Evolutionary conservation across 306 rosid species (phyloP), one percentile per base, ranked within the genome.

Genomic region (Rosa lucieae): DNA sequence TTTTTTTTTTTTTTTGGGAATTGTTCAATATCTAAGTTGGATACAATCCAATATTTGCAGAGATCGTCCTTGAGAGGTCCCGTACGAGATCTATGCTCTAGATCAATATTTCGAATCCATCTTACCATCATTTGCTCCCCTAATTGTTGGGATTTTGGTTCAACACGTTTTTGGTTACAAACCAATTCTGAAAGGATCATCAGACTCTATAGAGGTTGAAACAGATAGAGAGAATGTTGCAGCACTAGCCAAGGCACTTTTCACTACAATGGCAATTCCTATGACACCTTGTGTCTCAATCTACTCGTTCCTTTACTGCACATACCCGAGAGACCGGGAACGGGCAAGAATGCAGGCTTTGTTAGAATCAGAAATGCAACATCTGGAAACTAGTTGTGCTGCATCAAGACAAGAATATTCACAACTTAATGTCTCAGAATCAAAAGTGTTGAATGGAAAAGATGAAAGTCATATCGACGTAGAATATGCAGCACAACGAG

Each of bases 1-100:
- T n/a, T n/a, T 77, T 1, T n/a, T 26, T 21, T 63, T 40, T 77
- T 32, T 21, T 73, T 18, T 44, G 23, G 0, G 6, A 72, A 72
- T 73, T 76, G 32, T 63, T 70, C 73, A 74, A 72, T 67, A 56
- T 46, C 47, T 72, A 44, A 86, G 21, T 21, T 37, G 10, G 78
- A 69, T 87, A 73, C 93, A 92, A 97, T 84, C 98, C 97, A 70
- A 94, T 94, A 89, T 94, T 94, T 90, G 98, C 98, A 84, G 97
- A 94, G 86, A 92, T 92, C 78, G 96, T 94, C 32, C 93, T 93
- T 32, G 92, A 94, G 87, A 92, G 78, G 84, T 94, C 96, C 2
- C 89, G 98, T 2, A 89, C 97, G 0, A 84, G 89, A 86, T 94
- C 77, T 92, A 92, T 71, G 97, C 98, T 15, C 73, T 94, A 84